A percentile compares a stretch with the other conserved stretches of the same genome.
Evolutionary conservation across 2,329 filamentous ascomycete species (phyloP).

Genomic region (Endoconidiophora polonica): DNA sequence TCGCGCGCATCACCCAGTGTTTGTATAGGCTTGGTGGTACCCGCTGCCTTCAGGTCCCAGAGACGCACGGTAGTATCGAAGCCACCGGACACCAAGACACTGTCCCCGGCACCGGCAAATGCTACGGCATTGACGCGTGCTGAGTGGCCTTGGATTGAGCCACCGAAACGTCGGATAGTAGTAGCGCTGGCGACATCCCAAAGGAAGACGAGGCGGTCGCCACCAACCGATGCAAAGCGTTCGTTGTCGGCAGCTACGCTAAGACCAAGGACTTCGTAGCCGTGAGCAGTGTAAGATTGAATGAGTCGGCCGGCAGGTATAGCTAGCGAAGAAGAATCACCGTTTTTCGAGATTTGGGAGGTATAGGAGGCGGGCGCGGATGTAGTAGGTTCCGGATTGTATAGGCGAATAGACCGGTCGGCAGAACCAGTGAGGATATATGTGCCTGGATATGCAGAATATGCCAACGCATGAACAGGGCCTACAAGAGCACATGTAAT

Average conservation of each 20-base stretch:
- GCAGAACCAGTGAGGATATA: constrained; percentile 75
- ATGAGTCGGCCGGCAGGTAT: constrained; percentile 46
- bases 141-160: constrained; percentile 44
- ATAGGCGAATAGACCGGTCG: constrained; percentile 72
- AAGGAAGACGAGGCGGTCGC: constrained; percentile 78
- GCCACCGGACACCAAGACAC: constrained; percentile 54
- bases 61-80: constrained; percentile 62
- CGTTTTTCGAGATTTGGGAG: not conserved
- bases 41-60: constrained; percentile 48
- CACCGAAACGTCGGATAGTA: constrained; percentile 59
- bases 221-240: constrained; percentile 71
- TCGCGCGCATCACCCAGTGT: constrained; percentile 58
- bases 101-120: constrained; percentile 62
- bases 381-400: constrained; percentile 50
- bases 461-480: constrained; percentile 54
- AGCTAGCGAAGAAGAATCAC: not conserved
- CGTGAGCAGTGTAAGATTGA: constrained; percentile 78
- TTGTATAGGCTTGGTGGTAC: constrained; percentile 47
- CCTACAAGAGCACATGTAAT: constrained; percentile 25
- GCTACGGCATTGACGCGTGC: constrained; percentile 61
- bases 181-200: constrained; percentile 80
- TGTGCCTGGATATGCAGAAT: constrained; percentile 55
- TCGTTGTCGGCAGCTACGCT: constrained; percentile 61
- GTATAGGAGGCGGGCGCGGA: constrained; percentile 17
- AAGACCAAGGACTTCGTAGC: constrained; percentile 78